Evolutionary conservation across 148 eudicot genomes (phyloP).

Genomic region (Polygonum aviculare): DNA sequence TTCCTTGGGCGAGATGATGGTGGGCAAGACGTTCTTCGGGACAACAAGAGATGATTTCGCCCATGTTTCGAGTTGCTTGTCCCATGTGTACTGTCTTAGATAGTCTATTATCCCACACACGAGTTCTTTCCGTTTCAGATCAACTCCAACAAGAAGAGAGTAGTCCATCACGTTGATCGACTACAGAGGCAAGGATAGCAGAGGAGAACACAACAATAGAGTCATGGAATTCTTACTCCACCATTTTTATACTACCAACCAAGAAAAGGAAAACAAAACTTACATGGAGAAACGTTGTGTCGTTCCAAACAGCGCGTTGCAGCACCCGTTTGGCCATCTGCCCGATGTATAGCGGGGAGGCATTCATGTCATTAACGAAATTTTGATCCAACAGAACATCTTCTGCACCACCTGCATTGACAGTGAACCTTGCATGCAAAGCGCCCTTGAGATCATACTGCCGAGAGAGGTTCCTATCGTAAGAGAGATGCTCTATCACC

Average conservation of each 20-base stretch:
- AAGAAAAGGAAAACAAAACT: constrained; percentile 19
- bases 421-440: constrained; percentile 63
- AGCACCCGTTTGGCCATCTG: constrained; percentile 61
- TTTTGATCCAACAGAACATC: constrained; percentile 93
- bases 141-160: constrained; percentile 93
- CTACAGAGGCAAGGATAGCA: constrained; percentile 33
- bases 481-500: constrained; percentile 94
- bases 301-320: constrained; percentile 91
- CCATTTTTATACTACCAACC: too few relatives aligned
- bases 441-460: constrained; percentile 98
- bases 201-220: not conserved
- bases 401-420: constrained; percentile 57
- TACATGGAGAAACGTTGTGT: constrained; percentile 80
- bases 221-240: not conserved
- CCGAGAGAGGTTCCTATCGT: constrained; percentile 49
- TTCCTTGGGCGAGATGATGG: constrained; percentile 71
- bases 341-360: constrained; percentile 70
- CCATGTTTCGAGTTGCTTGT: constrained; percentile 91
- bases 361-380: constrained; percentile 86
- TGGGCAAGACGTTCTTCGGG: constrained; percentile 69
- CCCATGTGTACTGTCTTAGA: constrained; percentile 87
- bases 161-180: constrained; percentile 88
- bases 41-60: constrained; percentile 78
- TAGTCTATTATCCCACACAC: constrained; percentile 94
- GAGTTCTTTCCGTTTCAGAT: constrained; percentile 45